phyloP scores from a whole-genome alignment of 257 asterid species.

The Penstemon davidsonii region DNA sequence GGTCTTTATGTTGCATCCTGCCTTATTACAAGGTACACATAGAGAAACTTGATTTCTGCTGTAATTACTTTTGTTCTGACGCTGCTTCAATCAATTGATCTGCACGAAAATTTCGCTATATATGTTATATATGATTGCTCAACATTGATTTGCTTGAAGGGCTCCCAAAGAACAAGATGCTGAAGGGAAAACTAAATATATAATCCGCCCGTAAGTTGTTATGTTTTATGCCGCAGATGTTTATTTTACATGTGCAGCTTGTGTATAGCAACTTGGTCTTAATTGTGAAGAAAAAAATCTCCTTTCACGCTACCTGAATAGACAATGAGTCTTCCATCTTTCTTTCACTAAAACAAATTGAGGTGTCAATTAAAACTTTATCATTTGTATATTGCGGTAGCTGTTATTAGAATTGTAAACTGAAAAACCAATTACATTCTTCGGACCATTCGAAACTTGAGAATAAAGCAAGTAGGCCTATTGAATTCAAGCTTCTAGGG shows the following conservation, averaged over 20 bases:
- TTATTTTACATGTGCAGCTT: slow-evolving; percentile 2
- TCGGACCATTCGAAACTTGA: slow-evolving; percentile 19
- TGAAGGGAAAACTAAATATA: slow-evolving; percentile 87
- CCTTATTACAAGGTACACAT: slow-evolving; percentile 71
- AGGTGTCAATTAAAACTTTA: background rate
- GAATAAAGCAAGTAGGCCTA: slow-evolving; percentile 1
- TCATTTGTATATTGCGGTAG: background rate
- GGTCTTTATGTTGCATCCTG: slow-evolving; percentile 97
- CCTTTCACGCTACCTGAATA: slow-evolving; percentile 10
- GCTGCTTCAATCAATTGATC: background rate
- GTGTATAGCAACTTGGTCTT: slow-evolving; percentile 5
- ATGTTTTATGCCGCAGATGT: slow-evolving; percentile 11
- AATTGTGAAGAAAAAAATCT: slow-evolving; percentile 5
- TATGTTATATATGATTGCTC: slow-evolving; percentile 17
- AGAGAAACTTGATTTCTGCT: slow-evolving; percentile 23
- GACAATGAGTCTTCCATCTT: background rate
- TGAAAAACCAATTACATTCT: background rate
- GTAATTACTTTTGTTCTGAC: slow-evolving; percentile 20
- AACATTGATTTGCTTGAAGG: slow-evolving; percentile 43
- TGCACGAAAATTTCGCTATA: slow-evolving; percentile 1
- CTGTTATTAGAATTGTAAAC: background rate
- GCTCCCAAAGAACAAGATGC: slow-evolving; percentile 80
- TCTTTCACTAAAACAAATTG: slow-evolving; percentile 7
- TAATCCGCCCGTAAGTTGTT: slow-evolving; percentile 85
- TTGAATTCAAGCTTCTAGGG: slow-evolving; percentile 20